Evolutionary conservation across 2,329 filamentous ascomycete genomes (phyloP).

Genomic region (Torrubiellomyces zombiae): DNA sequence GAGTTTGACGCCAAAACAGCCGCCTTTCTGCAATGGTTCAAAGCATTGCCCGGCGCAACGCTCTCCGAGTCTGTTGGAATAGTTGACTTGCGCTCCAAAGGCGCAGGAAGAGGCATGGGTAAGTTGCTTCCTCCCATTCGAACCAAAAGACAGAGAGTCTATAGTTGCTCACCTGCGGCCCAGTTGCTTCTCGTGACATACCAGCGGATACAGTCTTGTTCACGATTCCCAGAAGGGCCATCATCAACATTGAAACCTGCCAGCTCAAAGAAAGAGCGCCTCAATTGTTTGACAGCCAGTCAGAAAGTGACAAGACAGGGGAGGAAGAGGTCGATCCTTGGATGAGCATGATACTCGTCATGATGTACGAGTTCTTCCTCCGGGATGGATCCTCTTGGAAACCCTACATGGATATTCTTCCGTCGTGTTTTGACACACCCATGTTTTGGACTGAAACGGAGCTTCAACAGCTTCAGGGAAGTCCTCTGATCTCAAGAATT

Average conservation of each 20-base stretch:
- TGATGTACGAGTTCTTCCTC: conserved; percentile 59
- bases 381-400: conserved; percentile 51
- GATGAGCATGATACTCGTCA: conserved; percentile 51
- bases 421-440: conserved; percentile 57
- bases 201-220: conserved; percentile 62
- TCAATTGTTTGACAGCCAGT: conserved; percentile 28
- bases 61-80: conserved; percentile 37
- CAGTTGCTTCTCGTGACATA: conserved; percentile 58
- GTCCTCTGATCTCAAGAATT: conserved; percentile 59
- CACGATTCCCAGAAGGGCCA: conserved; percentile 53
- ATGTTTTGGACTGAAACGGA: conserved; percentile 77
- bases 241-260: conserved; percentile 61
- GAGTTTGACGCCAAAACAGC: conserved; percentile 25
- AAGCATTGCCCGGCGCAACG: conserved; percentile 29
- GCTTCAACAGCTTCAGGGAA: conserved; percentile 56
- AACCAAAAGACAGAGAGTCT: neutral
- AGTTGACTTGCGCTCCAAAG: conserved; percentile 30
- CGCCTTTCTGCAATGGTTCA: conserved; percentile 38
- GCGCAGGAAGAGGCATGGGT: conserved; percentile 40
- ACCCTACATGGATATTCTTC: conserved; percentile 62
- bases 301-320: conserved; percentile 18
- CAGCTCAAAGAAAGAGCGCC: conserved; percentile 42
- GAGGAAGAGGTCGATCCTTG: conserved; percentile 30
- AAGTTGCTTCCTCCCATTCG: conserved; percentile 9
- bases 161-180: conserved; percentile 4